A percentile compares a stretch with the other conserved stretches of the same genome.
phyloP scores from a whole-genome alignment of 768 basidiomycete genomes.

The Cubamyces lactineus region DNA sequence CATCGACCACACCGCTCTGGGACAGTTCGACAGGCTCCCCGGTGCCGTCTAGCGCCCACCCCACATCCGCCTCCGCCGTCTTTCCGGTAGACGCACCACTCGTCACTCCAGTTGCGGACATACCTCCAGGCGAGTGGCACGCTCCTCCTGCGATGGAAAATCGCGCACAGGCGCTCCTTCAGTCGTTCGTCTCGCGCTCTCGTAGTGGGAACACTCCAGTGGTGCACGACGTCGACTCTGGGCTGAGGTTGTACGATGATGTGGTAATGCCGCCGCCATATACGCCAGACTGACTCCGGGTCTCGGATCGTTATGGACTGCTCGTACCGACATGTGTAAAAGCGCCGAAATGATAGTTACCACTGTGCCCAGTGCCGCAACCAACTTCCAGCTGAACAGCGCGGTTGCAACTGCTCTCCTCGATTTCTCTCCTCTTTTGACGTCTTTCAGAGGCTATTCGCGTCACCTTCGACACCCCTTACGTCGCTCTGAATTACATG shows the following conservation, averaged over 20 bases:
- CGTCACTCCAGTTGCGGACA: neutral
- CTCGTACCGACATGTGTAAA: no score
- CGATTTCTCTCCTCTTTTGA: no score
- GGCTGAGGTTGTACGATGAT: constrained; percentile 13
- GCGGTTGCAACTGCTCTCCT: no score
- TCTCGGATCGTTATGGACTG: no score
- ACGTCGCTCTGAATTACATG: no score
- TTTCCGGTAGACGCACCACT: neutral
- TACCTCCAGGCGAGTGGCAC: constrained; percentile 9
- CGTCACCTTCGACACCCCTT: no score
- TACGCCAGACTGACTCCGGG: constrained; percentile 5
- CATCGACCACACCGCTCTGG: neutral
- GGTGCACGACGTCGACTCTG: constrained; percentile 15
- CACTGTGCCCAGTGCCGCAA: no score
- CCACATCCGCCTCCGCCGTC: neutral
- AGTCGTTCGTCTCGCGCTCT: constrained; percentile 2
- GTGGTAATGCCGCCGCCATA: constrained; percentile 10
- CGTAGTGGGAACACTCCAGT: neutral
- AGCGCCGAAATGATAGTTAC: no score
- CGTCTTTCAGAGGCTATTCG: no score
- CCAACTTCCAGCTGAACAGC: no score
- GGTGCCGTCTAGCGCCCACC: neutral
- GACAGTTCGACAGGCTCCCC: neutral
- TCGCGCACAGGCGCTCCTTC: constrained; percentile 11
- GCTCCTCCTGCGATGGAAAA: constrained; percentile 8